Evolutionary conservation across 2,329 filamentous ascomycete species (phyloP), one percentile per base, ranked within the genome.

Genomic region (Fusarium incarnatum): DNA sequence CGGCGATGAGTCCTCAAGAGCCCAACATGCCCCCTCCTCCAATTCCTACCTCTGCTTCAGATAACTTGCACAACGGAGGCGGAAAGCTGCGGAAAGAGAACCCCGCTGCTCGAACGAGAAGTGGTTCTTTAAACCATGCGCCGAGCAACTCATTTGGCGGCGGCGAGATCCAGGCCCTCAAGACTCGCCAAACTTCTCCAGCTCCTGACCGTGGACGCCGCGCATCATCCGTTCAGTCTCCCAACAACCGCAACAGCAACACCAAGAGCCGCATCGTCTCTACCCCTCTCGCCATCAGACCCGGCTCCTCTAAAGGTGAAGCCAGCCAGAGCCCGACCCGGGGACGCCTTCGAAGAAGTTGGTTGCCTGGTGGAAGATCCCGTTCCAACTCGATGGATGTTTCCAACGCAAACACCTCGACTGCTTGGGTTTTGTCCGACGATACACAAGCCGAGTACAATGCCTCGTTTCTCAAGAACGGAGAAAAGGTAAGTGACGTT

Each of bases 361-460:
- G 85, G 85, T 78, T 89, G 47, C 83, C 85, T 0, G 85, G 86
- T 20, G 80, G 79, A 23, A 78, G 85, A 60, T 87, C 86, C 30
- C 82, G 86, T 53, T 85, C 86, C 15, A 84, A 83, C 60, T 88
- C 87, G 8, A 58, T 76, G 12, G 79, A 82, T 13, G 73, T 77
- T 23, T 73, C 59, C 34, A 64, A 47, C 13, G 16, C 53, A 22
- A 67, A 54, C 58, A 74, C 65, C 15, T 66, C 73, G 27, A 78
- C 79, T 15, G 85, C 87, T 5, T 91, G 88, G 88, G 81, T 90
- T 41, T 79, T 89, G 68, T 80, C 83, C 4, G 84, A 86, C 10
- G 85, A 85, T 53, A 80, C 79, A 45, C 82, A 81, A 22, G 81
- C 82, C 15, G 87, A 90, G 55, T 91, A 91, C 75, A 89, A 87